These are phyloP conservation scores for Ogataea philodendri DNA, from an alignment of 805 yeast species.

Conservation along the genomic window DNA sequence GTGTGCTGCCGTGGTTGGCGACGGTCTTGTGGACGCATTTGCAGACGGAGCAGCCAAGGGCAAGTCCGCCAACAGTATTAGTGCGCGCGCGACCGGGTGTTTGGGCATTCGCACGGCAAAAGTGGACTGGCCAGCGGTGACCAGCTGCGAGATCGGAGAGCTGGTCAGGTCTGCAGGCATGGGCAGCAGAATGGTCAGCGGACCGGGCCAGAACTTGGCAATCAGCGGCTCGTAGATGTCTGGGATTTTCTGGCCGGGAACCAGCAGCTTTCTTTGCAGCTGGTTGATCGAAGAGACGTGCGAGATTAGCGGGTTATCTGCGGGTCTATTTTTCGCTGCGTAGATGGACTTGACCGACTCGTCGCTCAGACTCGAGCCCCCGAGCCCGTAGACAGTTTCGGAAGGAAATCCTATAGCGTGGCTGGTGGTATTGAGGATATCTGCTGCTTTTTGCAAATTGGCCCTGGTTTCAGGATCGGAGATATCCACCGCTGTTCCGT, in stretches of 20 bases:
- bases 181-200: constrained; percentile 83
- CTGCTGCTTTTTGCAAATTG: constrained; percentile 58
- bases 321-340: constrained; percentile 87
- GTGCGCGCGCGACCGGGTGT: constrained; percentile 86
- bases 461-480: constrained; percentile 50
- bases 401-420: constrained; percentile 91
- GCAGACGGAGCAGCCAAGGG: constrained; percentile 99
- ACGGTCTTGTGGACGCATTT: constrained; percentile 91
- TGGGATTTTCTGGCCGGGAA: constrained; percentile 53
- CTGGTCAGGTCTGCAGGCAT: constrained; percentile 31
- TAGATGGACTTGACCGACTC: constrained; percentile 75
- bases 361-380: constrained; percentile 78
- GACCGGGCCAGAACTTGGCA: constrained; percentile 91
- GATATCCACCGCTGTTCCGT: constrained; percentile 37
- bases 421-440: constrained; percentile 45
- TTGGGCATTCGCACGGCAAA: constrained; percentile 90
- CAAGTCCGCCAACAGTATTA: constrained; percentile 77
- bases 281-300: constrained; percentile 82
- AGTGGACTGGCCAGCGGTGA: constrained; percentile 85
- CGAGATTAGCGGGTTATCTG: constrained; percentile 91
- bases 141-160: constrained; percentile 61
- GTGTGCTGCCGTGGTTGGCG: constrained; percentile 87
- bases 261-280: constrained; percentile 56
- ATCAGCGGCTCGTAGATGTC: constrained; percentile 62
- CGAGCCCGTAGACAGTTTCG: constrained; percentile 95